Evolutionary conservation across 2,329 filamentous ascomycete genomes (phyloP), one percentile per base, ranked within the genome.

Genomic region (Ilyonectria robusta): DNA sequence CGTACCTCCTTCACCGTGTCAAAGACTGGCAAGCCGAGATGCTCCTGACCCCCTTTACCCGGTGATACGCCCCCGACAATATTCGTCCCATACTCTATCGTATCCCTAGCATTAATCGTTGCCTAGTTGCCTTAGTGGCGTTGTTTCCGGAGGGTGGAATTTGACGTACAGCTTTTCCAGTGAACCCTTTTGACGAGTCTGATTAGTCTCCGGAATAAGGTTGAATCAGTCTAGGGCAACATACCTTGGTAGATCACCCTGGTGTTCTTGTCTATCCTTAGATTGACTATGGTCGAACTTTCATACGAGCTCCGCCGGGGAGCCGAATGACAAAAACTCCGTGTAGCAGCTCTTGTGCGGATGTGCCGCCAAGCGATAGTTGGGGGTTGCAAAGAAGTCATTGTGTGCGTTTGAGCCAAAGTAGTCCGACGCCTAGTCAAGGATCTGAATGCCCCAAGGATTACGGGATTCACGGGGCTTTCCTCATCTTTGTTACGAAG

Each of bases 61-160:
- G 80, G 80, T 0, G 80, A 82, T 2, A 82, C 80, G 15, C 81
- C 81, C 2, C 81, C 81, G 0, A 82, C 79, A 10, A 83, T 71
- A 0, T 77, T 77, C 1, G 80, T 83, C 6, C 81, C 81, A 56
- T 82, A 83, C 1, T 65, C 77, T 35, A 83, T 80, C 0, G 81
- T 82, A n/a, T 81, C 79, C 55, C 72, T 74, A 0, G 81, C 80
- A 64, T 82, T 83, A 6, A 74, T 62, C 0, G 81, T 82, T 3
- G 81, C 81, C 81, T 82, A 0, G 42, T 26, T 29, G 7, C 70
- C 1, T 21, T 26, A 11, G 13, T 31, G 1, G 3, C 17, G 26
- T 15, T 8, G 5, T n/a, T 35, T 42, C 31, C 4, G 53, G 19
- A 21, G 8, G 29, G 10, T 10, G 7, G 17, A 10, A 4, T 23